These are phyloP conservation scores for Grosmannia clavigera DNA, from an alignment of 2,329 filamentous ascomycete genomes.

Conservation along the genomic window DNA sequence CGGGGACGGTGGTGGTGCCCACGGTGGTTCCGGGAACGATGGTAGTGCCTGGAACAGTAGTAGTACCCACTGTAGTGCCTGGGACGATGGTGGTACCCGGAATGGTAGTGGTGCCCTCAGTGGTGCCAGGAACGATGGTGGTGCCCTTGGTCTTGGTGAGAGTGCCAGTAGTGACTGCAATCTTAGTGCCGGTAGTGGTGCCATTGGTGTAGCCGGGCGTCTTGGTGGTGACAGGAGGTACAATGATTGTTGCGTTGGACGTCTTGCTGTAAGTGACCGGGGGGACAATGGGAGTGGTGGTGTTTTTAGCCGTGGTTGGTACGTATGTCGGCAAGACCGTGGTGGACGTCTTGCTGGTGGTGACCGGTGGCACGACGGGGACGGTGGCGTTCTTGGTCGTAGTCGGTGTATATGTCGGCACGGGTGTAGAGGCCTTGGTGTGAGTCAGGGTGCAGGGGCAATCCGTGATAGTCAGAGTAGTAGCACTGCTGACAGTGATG, in stretches of 20 bases:
- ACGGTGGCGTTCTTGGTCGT: not conserved
- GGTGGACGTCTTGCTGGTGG: not conserved
- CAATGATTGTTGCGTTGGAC: not conserved
- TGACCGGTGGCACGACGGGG: not conserved
- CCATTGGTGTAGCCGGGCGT: not conserved
- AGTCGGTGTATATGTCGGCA: not conserved
- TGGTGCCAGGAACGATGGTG: too few relatives aligned
- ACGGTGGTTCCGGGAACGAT: too few relatives aligned
- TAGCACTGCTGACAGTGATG: constrained; percentile 31
- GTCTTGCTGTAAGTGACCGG: not conserved
- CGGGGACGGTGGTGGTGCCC: too few relatives aligned
- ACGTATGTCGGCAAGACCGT: not conserved
- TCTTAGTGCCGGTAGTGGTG: not conserved
- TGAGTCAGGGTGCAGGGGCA: constrained; percentile 13
- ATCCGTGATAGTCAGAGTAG: constrained; percentile 14
- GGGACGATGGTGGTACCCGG: too few relatives aligned
- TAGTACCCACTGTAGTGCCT: too few relatives aligned
- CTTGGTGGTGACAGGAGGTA: too few relatives aligned
- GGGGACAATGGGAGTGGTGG: not conserved
- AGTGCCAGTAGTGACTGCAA: not conserved
- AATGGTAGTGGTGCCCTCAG: too few relatives aligned
- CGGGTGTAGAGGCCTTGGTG: not conserved
- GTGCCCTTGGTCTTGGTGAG: not conserved
- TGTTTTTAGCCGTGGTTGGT: not conserved
- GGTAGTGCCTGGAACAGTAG: too few relatives aligned